Evolutionary conservation across 768 basidiomycete genomes (phyloP).

Genomic region (Tulasnella sp.): DNA sequence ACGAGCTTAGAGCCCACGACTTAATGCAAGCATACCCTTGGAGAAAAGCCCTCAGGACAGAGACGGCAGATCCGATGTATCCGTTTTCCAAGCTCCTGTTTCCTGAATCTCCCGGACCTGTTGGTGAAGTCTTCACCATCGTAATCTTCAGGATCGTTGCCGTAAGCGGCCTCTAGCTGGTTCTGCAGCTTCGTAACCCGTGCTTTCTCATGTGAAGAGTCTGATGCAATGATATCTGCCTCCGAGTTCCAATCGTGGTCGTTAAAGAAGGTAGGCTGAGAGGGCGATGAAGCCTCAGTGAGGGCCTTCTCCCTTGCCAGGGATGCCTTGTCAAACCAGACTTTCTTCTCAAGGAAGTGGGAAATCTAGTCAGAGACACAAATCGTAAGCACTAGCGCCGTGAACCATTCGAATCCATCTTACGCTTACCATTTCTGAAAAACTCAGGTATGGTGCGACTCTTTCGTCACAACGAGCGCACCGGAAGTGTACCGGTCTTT

Average conservation of each 20-base stretch:
- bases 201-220: background rate
- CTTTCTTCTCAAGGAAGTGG: background rate
- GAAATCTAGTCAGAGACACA: background rate
- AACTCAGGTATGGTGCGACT: background rate
- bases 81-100: background rate
- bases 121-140: background rate
- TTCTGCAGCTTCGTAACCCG: background rate
- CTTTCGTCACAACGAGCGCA: background rate
- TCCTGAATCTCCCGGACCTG: background rate
- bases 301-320: background rate
- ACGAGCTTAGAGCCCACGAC: background rate
- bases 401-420: background rate
- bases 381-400: background rate
- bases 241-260: background rate
- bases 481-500: background rate
- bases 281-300: background rate
- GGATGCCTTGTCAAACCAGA: background rate
- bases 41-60: background rate
- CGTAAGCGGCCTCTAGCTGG: background rate
- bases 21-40: background rate
- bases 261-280: background rate
- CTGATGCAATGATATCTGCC: background rate
- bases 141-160: background rate
- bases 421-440: background rate
- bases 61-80: background rate